phyloP scores from a whole-genome alignment of 345 rosid species.

The Eucalyptus brandiana region DNA sequence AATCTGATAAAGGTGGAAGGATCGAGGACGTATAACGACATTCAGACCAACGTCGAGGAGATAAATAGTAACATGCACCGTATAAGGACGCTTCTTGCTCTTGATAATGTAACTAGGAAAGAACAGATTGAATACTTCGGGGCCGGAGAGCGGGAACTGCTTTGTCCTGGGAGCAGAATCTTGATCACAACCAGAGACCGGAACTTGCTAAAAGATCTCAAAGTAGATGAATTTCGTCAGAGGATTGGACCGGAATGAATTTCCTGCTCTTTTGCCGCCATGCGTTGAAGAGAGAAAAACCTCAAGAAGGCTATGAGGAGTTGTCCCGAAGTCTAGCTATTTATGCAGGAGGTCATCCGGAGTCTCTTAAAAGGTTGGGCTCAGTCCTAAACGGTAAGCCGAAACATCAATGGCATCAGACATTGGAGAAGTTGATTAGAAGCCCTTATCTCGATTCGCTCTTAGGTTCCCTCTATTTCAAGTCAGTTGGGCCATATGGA shows the following conservation, averaged over 20 bases:
- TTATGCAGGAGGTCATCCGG: background rate
- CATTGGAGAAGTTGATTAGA: background rate
- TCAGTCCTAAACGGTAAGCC: background rate
- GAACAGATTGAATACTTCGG: background rate
- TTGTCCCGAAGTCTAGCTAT: background rate
- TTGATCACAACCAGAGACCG: background rate
- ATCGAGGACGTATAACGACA: background rate
- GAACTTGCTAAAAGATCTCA: background rate
- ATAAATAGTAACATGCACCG: background rate
- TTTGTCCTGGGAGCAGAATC: background rate
- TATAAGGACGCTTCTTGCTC: background rate
- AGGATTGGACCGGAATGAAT: background rate
- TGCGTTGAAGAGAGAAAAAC: background rate
- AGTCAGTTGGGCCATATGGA: background rate
- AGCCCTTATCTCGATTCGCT: background rate
- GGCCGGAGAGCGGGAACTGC: background rate
- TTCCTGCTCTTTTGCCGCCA: background rate
- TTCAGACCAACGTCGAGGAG: background rate
- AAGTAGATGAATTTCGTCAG: background rate
- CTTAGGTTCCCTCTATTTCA: background rate
- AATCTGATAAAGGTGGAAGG: background rate
- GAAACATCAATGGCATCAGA: background rate
- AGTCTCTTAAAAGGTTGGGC: background rate
- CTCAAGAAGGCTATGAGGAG: background rate
- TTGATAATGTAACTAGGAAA: background rate